Evolutionary conservation across 768 basidiomycete species (phyloP), one percentile per base, ranked within the genome.

Genomic region (Amanita exitialis): DNA sequence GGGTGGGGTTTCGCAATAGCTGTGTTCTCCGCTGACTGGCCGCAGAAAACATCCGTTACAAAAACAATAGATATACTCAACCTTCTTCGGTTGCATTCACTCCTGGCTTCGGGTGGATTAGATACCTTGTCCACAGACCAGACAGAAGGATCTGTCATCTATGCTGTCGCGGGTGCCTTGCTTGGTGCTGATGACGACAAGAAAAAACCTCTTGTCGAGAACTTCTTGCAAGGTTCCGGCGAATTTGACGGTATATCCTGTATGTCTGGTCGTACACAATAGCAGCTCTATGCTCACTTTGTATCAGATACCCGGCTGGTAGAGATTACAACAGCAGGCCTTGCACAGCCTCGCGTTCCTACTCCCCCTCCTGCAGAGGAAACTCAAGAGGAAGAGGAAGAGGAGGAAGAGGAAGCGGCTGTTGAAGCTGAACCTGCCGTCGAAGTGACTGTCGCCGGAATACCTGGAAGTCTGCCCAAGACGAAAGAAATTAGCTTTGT

Each of bases 401-500:
- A n/a, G n/a, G n/a, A n/a, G n/a, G n/a, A n/a, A n/a, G n/a, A n/a
- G 44, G 52, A 53, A 27, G 53, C 58, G 7, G 52, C 38, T 12
- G 51, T 44, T 4, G 63, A 62, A 39, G 47, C 58, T 36, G 43
- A 53, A 23, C 37, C 56, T 7, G 64, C 49, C 42, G 38, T 59
- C 2, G 70, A 72, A 34, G 52, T 58, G 23, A 56, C 63, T 12
- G 70, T 75, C 34, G 65, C 69, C 44, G 75, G 68, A 50, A 64
- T 78, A 39, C 70, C 77, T 12, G 62, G 62, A 23, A 58, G 54
- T 44, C 59, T 65, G 58, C 64, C 65, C 57, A 61, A 66, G 6
- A 69, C 80, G 0, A 73, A 74, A 50, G 77, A 80, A 65, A 83
- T 89, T 74, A 79, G 77, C 59, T 91, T 90, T 64, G 84, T 91